Evolutionary conservation across 2,329 filamentous ascomycete species (phyloP).

Genomic region (Colletotrichum incanum): DNA sequence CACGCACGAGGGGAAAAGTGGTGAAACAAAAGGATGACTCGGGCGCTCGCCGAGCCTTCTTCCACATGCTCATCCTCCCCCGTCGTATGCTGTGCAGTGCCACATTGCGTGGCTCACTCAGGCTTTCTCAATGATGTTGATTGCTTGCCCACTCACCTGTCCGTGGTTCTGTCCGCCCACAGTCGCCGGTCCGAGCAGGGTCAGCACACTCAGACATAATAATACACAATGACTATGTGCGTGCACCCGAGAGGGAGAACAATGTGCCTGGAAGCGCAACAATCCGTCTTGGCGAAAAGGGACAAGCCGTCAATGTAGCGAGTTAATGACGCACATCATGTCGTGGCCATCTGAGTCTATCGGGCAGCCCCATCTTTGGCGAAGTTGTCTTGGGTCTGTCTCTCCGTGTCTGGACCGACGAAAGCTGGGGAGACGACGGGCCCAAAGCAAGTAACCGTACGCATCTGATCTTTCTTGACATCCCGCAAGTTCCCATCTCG

Average conservation of each 20-base stretch:
- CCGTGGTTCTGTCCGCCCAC: not conserved
- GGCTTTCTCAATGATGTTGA: not conserved
- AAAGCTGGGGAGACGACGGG: not conserved
- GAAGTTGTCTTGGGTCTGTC: not conserved
- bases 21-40: conserved; percentile 23
- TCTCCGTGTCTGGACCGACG: not conserved
- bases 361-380: not conserved
- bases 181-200: not conserved
- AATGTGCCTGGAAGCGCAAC: not conserved
- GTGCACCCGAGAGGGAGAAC: conserved; percentile 10
- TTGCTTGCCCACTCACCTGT: not conserved
- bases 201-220: not conserved
- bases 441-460: not conserved
- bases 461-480: not conserved
- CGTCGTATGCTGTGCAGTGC: not conserved
- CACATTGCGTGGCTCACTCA: not conserved
- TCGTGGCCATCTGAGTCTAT: not conserved
- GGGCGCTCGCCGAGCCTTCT: conserved; percentile 23
- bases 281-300: conserved; percentile 37
- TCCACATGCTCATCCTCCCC: not conserved
- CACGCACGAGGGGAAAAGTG: not conserved
- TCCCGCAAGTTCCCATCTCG: not conserved
- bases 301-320: conserved; percentile 23
- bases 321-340: conserved; percentile 29
- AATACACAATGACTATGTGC: not conserved